Percentiles rank a stretch among this genome's conserved stretches.
Conservation (phyloP, 192 early-diverging fungal species). For the Coemansia sp. region DNA sequence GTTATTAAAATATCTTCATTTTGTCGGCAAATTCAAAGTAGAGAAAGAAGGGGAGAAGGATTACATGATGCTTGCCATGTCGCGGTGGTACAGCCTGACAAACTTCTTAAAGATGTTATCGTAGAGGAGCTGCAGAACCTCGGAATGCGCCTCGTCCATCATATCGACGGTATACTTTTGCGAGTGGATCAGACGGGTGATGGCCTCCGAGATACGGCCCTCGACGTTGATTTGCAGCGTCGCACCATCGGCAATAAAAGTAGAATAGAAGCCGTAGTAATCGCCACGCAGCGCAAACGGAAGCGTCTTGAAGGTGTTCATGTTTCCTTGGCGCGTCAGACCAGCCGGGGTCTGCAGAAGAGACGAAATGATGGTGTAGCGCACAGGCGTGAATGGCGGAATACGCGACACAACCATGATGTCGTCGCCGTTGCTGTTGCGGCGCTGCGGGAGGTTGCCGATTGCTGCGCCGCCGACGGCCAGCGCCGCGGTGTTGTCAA, state of each 20-base stretch:
- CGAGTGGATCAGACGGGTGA: conserved; percentile 49
- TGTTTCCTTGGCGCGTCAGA: conserved; percentile 43
- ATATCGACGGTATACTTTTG: conserved; percentile 57
- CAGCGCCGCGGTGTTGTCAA: conserved; percentile 35
- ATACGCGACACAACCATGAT: conserved; percentile 53
- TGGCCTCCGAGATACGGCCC: conserved; percentile 46
- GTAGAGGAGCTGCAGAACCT: conserved; percentile 57
- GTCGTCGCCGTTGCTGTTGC: conserved; percentile 54
- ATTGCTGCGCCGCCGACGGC: conserved; percentile 47
- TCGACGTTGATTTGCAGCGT: conserved; percentile 55
- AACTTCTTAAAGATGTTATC: conserved; percentile 59
- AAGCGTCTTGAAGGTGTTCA: conserved; percentile 50
- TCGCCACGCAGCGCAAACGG: conserved; percentile 55
- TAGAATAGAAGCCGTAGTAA: conserved; percentile 57
- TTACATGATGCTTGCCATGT: conserved; percentile 46
- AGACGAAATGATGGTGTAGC: conserved; percentile 46
- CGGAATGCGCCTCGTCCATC: conserved; percentile 58
- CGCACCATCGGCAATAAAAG: conserved; percentile 53
- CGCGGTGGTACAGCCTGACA: conserved; percentile 54
- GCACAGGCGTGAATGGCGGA: conserved; percentile 53
- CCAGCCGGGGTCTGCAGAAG: conserved; percentile 53
- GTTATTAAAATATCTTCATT: background rate
- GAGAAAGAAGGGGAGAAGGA: background rate
- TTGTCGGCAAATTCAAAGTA: too few species aligned
- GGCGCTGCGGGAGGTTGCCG: conserved; percentile 47